A percentile compares a stretch with the other conserved stretches of the same genome.
Evolutionary conservation across 177 flowering plant genomes (phyloP).

Genomic region (Tripterygium wilfordii): DNA sequence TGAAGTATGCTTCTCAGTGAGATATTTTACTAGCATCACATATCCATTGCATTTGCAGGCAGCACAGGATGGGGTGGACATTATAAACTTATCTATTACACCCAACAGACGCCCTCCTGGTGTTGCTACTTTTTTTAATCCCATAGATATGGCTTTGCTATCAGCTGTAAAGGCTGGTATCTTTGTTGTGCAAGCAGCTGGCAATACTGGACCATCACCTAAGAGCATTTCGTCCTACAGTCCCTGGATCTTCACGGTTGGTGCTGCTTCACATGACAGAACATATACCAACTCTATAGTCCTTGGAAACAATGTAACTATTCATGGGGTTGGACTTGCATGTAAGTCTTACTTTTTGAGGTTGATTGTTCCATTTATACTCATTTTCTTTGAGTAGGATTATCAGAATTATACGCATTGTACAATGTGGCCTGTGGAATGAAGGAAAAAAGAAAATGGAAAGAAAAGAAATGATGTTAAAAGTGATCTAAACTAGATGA

Average conservation of each 20-base stretch:
- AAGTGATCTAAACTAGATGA: no score
- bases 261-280: conserved; percentile 93
- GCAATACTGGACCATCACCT: conserved; percentile 95
- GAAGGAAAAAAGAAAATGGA: no score
- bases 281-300: conserved; percentile 60
- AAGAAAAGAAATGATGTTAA: no score
- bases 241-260: conserved; percentile 98
- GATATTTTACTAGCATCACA: no score
- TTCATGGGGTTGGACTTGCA: conserved; percentile 90
- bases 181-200: conserved; percentile 98
- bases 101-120: conserved; percentile 98
- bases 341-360: conserved; percentile 37
- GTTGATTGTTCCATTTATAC: background rate
- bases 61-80: conserved; percentile 97
- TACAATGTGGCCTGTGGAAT: no score
- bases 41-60: conserved; percentile 75
- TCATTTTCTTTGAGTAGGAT: background rate
- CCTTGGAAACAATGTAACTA: conserved; percentile 75
- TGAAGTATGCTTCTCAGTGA: no score
- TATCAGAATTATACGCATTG: no score
- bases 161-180: conserved; percentile 94
- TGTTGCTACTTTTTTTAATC: conserved; percentile 90
- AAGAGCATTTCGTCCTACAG: conserved; percentile 92
- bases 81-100: conserved; percentile 90
- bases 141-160: conserved; percentile 93